Evolutionary conservation across 352 stramenopile species (phyloP), one percentile per base, ranked within the genome.

Genomic region (Phytopythium ostracodes): DNA sequence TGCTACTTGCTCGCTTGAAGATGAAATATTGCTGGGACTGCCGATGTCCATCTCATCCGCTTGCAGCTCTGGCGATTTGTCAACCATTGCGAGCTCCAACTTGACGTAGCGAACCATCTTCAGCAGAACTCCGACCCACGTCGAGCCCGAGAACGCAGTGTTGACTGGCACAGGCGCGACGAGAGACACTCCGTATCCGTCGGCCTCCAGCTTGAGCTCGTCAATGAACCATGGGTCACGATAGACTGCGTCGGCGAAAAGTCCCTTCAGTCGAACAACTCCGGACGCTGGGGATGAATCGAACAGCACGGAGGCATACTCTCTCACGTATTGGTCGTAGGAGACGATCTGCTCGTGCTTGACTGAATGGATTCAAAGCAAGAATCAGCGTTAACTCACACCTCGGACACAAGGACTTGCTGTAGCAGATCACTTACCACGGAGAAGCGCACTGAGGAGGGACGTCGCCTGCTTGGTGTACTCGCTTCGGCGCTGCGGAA

Each of bases 21-120:
- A 18, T 35, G 22, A 12, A 14, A 14, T 0, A 0, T 12, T 14
- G 25, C 5, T 22, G 15, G 25, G 22, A 35, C 11, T 20, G 14
- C 18, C 12, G 24, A 18, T 27, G 12, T 29, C 22, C 25, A 15
- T 14, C 49, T 55, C 17, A 12, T 33, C 24, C 46, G 11, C 25
- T 15, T 65, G 46, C 12, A 43, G 58, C 6, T 59, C 50, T 33
- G 59, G 50, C 3, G 58, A 40, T 7, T 4, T 18, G 12, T n/a
- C 18, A 1, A 64, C 46, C 33, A 50, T 35, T 54, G 70, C 62
- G n/a, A 77, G 69, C 33, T 70, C 60, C 35, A 80, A 38, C 42
- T 81, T 81, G 18, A 88, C 60, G 25, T 29, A 52, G 33, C 85
- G 77, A 43, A 89, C 76, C 52, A 93, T 47, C 49, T 83, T 87